These are phyloP conservation scores for Diaporthe eres DNA, from an alignment of 2,329 filamentous ascomycete species.

Conservation along the genomic window DNA sequence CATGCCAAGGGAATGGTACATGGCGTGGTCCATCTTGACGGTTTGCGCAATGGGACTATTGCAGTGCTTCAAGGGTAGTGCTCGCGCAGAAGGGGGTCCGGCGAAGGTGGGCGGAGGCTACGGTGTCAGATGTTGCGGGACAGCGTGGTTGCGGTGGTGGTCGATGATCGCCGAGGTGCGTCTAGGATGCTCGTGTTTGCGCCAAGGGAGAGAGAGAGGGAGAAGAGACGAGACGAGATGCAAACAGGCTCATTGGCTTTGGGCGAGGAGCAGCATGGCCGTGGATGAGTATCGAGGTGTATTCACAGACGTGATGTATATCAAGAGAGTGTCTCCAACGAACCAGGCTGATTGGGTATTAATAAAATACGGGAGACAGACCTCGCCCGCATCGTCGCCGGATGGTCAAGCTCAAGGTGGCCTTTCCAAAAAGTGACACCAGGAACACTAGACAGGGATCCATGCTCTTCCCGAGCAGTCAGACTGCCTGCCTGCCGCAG, in stretches of 20 bases:
- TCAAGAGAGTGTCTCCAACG: constrained; percentile 2
- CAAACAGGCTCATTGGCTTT: constrained; percentile 8
- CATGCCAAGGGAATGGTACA: constrained; percentile 67
- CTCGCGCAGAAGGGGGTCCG: background rate
- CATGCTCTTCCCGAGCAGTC: constrained; percentile 12
- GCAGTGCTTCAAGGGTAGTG: background rate
- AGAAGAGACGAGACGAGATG: background rate
- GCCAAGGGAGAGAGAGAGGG: constrained; percentile 11
- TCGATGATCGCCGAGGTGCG: constrained; percentile 10
- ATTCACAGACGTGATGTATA: constrained; percentile 3
- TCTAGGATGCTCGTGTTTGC: constrained; percentile 23
- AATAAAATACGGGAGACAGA: constrained; percentile 1
- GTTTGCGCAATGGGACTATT: background rate
- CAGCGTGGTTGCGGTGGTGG: background rate
- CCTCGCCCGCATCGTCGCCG: background rate
- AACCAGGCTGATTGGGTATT: constrained; percentile 20
- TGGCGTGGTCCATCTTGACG: constrained; percentile 57
- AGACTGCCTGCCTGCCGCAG: constrained; percentile 25
- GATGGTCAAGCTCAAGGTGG: constrained; percentile 37
- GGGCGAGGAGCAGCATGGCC: constrained; percentile 17
- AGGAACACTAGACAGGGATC: constrained; percentile 37
- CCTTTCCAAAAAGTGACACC: constrained; percentile 37
- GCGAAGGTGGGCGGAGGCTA: background rate
- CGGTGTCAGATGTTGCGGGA: background rate
- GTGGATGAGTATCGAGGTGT: background rate